A percentile compares a stretch with the other conserved stretches of the same genome.
phyloP scores from a whole-genome alignment of 257 asterid genomes.

The Solanum rostratum region DNA sequence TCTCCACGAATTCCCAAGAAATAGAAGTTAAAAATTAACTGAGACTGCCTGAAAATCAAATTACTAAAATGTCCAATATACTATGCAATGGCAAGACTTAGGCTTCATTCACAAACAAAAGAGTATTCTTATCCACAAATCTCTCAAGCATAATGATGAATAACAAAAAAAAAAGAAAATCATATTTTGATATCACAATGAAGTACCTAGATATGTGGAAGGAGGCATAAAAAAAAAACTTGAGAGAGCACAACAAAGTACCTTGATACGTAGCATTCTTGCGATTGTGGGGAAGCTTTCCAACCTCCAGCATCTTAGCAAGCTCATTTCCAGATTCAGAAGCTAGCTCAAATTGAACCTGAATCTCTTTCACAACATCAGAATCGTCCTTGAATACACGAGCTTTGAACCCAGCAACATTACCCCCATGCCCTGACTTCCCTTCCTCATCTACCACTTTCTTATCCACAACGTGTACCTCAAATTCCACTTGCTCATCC shows the following conservation, averaged over 20 bases:
- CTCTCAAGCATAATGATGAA: background rate
- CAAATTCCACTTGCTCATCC: constrained; percentile 63
- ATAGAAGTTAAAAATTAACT: background rate
- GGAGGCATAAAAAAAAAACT: background rate
- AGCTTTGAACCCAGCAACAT: constrained; percentile 43
- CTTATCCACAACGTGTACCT: constrained; percentile 82
- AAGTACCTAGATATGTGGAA: background rate
- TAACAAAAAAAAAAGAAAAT: background rate
- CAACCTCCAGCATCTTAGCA: constrained; percentile 74
- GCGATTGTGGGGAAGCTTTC: constrained; percentile 67
- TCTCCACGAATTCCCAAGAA: constrained; percentile 1
- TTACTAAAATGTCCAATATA: background rate
- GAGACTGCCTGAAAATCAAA: constrained; percentile 2
- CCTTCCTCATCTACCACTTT: constrained; percentile 52
- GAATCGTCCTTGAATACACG: constrained; percentile 57
- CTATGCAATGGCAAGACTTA: background rate
- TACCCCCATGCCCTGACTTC: constrained; percentile 33
- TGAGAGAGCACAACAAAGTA: background rate
- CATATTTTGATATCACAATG: background rate
- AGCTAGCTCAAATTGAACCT: constrained; percentile 65
- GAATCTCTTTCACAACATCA: constrained; percentile 78
- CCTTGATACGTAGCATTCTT: constrained; percentile 72
- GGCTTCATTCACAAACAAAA: background rate
- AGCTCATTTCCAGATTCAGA: constrained; percentile 69
- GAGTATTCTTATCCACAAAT: background rate